Percentiles rank a stretch among this genome's conserved stretches.
These are phyloP conservation scores for Haplosporangium gracile DNA, from an alignment of 192 early-diverging fungal genomes.

Conservation along the genomic window DNA sequence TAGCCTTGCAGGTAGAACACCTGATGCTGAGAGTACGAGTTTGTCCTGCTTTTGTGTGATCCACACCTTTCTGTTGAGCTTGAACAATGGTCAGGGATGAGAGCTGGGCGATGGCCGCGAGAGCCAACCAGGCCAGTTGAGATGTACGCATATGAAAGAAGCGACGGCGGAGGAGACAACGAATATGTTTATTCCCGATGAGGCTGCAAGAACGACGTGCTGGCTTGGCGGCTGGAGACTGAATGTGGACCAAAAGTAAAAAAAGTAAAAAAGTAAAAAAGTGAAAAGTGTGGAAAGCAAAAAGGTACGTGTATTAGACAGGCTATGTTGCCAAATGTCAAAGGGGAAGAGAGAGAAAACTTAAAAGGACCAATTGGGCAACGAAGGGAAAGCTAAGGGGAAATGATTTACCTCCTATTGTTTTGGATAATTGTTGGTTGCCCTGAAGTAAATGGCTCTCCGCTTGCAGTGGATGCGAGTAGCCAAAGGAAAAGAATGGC, in stretches of 20 bases:
- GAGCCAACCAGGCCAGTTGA: conserved; percentile 17
- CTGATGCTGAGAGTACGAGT: neutral
- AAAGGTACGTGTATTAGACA: too few species aligned
- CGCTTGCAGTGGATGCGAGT: too few species aligned
- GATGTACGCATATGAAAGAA: conserved; percentile 15
- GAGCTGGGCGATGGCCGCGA: conserved; percentile 7
- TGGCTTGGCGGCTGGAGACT: neutral
- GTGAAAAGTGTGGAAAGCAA: neutral
- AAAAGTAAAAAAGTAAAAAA: neutral
- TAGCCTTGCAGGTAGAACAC: neutral
- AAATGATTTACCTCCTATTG: too few species aligned
- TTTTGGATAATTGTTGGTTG: too few species aligned
- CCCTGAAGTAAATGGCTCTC: too few species aligned
- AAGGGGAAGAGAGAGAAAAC: too few species aligned
- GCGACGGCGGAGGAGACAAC: neutral
- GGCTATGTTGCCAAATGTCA: too few species aligned
- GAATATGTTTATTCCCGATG: too few species aligned
- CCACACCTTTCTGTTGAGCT: conserved; percentile 26
- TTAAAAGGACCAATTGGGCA: too few species aligned
- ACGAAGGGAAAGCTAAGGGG: too few species aligned
- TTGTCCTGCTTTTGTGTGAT: neutral
- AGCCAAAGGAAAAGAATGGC: too few species aligned
- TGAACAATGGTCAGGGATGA: conserved; percentile 5
- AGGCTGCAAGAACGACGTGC: neutral
- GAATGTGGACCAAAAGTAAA: neutral